phyloP scores from a whole-genome alignment of 148 eudicot species.

The Fagopyrum homotropicum region DNA sequence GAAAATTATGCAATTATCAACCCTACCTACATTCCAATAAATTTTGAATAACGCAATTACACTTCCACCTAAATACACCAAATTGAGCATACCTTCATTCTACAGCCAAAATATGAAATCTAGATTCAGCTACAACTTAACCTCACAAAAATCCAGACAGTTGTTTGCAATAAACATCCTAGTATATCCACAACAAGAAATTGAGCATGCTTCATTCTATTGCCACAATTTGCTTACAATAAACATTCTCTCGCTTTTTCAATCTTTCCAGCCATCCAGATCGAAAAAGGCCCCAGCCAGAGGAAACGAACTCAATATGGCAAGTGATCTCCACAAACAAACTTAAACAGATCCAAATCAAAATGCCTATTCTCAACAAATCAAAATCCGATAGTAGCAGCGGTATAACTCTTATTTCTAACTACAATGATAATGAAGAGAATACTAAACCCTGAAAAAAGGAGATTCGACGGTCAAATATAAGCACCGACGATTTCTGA shows the following conservation, averaged over 20 bases:
- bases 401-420: background rate
- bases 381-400: background rate
- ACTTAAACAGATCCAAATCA: background rate
- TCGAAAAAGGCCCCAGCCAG: background rate
- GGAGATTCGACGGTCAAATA: background rate
- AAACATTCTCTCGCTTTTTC: background rate
- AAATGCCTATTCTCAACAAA: background rate
- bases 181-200: no score
- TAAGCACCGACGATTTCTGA: background rate
- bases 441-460: background rate
- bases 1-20: background rate
- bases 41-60: background rate
- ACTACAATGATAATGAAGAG: background rate
- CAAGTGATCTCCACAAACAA: background rate
- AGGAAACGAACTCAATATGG: background rate
- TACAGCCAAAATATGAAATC: background rate
- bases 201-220: background rate
- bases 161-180: background rate
- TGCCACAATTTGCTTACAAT: background rate
- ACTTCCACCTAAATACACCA: background rate
- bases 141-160: background rate
- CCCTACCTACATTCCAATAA: background rate
- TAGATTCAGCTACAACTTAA: background rate
- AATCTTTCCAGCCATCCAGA: background rate
- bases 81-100: background rate